phyloP scores from a whole-genome alignment of 768 basidiomycete species.

The Termitomyces sp. region DNA sequence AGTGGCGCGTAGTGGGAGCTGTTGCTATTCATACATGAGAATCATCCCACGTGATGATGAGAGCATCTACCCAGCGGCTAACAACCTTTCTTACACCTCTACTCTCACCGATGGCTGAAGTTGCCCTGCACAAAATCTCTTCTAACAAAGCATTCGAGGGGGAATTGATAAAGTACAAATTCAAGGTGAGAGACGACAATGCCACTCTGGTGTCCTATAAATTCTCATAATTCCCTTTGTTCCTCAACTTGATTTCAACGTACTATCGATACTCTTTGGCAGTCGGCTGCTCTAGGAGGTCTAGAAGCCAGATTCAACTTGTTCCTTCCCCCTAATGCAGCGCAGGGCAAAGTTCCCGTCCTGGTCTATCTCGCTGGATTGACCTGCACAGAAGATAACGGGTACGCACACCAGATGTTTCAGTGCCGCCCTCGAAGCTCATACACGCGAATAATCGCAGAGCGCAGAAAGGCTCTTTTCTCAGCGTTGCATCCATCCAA shows the following conservation, averaged over 20 bases:
- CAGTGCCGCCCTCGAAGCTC: not conserved
- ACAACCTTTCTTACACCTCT: not conserved
- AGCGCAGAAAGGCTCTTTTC: conserved; percentile 91
- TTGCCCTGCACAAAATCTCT: conserved; percentile 59
- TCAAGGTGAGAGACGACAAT: conserved; percentile 45
- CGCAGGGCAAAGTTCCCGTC: conserved; percentile 50
- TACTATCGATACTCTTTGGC: not conserved
- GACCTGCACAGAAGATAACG: conserved; percentile 92
- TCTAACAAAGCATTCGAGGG: conserved; percentile 81
- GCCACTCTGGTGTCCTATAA: conserved; percentile 1
- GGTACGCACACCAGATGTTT: conserved; percentile 39
- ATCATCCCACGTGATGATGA: conserved; percentile 12
- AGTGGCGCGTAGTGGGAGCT: not conserved
- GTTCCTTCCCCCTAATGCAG: conserved; percentile 70
- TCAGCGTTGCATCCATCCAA: conserved; percentile 80
- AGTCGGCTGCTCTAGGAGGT: conserved; percentile 73
- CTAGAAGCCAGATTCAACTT: conserved; percentile 80
- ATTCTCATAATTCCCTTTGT: not conserved
- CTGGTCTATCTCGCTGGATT: conserved; percentile 88
- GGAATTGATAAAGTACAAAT: conserved; percentile 81
- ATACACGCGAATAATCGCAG: conserved; percentile 32
- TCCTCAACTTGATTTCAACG: not conserved
- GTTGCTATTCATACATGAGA: not conserved
- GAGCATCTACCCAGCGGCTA: not conserved
- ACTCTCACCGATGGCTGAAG: conserved; percentile 12